Base-by-base conservation (phyloP, 208 protist species). In the Novymonas esmeraldas region DNA sequence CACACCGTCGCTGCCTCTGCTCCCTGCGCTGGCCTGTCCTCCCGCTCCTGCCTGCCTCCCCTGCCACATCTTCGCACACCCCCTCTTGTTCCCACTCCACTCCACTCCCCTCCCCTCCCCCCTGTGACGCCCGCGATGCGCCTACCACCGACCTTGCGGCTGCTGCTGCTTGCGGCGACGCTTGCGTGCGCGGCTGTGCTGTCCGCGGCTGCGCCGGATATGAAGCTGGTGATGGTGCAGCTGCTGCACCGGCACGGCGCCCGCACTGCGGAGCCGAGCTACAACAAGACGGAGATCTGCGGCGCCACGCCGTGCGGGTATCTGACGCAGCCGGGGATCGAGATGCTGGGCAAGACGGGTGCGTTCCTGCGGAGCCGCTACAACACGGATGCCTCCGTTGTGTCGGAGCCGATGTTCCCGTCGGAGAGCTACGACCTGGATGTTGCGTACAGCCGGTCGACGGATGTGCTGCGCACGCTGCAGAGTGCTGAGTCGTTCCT, bases 191-290 rank as follows among this genome's bases (percentile, higher is more conserved):
- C 49, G 18, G n/a, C 46, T n/a, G 39, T 4, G 41, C 28, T 45
- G 48, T 42, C 34, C 16, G 4, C 42, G 18, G 55, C 36, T 24
- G 57, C 44, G 16, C 57, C 36, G 10, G 56, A 58, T 28, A 33
- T 72, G 20, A 76, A 67, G 57, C 48, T 76, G 3, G 45, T 68
- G 36, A 63, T 68, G 52, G 48, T 83, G 26, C 78, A 87, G 74
- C 7, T 85, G 18, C 50, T 85, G 13, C 83, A 89, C 52, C 76
- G 83, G 7, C 83, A 85, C 55, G 79, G 79, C 24, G 79, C 79
- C 1, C 83, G 83, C 45, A 39, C 57, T 2, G 31, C 79, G 11
- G 42, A 71, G 6, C 10, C 51, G 0, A 50, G 16, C 13, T 61
- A 64, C 56, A 85, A 89, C 63, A 46, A 57, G n/a, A 69, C 66